Evolutionary conservation across 768 basidiomycete species (phyloP), one percentile per base, ranked within the genome.

Genomic region (Russula olivacea): DNA sequence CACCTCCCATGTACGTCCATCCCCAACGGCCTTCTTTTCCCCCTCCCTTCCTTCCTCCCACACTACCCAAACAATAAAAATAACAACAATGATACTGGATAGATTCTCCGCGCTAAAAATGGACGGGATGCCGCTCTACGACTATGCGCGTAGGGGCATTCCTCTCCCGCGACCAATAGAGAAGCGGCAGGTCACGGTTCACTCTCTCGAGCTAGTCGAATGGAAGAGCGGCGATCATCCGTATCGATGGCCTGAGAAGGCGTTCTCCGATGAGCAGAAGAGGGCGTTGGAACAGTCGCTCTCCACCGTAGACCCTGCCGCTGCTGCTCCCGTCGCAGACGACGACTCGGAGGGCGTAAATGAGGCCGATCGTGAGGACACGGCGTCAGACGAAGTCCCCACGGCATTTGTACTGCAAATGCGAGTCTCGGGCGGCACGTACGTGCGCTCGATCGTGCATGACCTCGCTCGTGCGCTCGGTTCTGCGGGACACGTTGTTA

Each of bases 71-170:
- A 30, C 9, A 32, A 51, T 32, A 1, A n/a, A 10, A n/a, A n/a
- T 4, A 41, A 41, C 0, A 10, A 49, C 15, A 25, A 28, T 28
- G 23, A 14, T 49, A 2, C 9, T 21, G 21, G 4, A 47, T 71
- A 98, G 96, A 71, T 99, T 95, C 75, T 98, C 97, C 11, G 97
- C 97, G 2, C 79, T 98, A 40, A 98, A 98, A 75, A 98, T 98
- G 95, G 94, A 98, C 68, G 97, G 97, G 1, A 91, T 83, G 73
- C 93, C 93, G 0, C 74, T 98, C 40, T 93, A 98, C 72, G 95
- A 98, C 69, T 99, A 98, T 71, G 97, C 97, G 21, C 85, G 97
- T 2, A 81, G 88, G 70, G 90, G 90, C 9, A 90, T 88, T 48
- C 92, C 95, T 0, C 82, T 99, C 17, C 97, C 97, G 36, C 86